Conservation (phyloP, 768 basidiomycete species). For the Hydnomerulius pinastri region DNA sequence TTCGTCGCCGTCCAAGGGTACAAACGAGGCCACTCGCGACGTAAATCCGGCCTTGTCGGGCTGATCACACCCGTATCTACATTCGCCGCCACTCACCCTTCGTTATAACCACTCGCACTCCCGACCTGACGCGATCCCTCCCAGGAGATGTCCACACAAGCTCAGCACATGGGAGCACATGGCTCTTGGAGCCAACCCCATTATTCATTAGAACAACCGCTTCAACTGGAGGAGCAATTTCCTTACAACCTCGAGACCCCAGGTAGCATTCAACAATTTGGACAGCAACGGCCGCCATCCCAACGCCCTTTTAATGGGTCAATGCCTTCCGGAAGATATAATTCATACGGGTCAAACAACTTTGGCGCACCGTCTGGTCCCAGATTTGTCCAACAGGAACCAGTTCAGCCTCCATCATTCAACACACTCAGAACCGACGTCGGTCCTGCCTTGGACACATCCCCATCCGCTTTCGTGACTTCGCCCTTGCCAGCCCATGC, state of each 20-base stretch:
- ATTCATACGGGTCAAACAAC: constrained; percentile 12
- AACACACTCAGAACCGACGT: constrained; percentile 5
- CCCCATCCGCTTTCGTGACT: constrained; percentile 14
- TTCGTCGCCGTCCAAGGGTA: neutral
- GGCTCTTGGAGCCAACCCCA: constrained; percentile 20
- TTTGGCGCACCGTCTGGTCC: constrained; percentile 12
- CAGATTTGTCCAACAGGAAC: constrained; percentile 7
- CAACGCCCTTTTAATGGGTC: constrained; percentile 4
- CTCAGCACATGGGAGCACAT: constrained; percentile 10
- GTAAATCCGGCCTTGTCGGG: constrained; percentile 3
- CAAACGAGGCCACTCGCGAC: neutral
- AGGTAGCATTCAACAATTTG: neutral
- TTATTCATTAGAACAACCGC: constrained; percentile 15
- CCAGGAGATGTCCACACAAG: constrained; percentile 25
- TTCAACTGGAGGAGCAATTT: constrained; percentile 31
- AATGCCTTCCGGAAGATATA: constrained; percentile 5
- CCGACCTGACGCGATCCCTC: neutral
- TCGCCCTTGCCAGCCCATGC: constrained; percentile 11
- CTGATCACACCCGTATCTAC: constrained; percentile 2
- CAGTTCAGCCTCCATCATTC: constrained; percentile 15
- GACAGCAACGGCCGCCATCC: constrained; percentile 14
- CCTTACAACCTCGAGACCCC: constrained; percentile 18
- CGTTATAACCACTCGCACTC: too few relatives aligned
- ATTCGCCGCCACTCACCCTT: neutral
- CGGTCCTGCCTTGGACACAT: constrained; percentile 12